Evolutionary conservation across 495 filamentous ascomycete genomes (phyloP).

Genomic region (Platismatia glauca): DNA sequence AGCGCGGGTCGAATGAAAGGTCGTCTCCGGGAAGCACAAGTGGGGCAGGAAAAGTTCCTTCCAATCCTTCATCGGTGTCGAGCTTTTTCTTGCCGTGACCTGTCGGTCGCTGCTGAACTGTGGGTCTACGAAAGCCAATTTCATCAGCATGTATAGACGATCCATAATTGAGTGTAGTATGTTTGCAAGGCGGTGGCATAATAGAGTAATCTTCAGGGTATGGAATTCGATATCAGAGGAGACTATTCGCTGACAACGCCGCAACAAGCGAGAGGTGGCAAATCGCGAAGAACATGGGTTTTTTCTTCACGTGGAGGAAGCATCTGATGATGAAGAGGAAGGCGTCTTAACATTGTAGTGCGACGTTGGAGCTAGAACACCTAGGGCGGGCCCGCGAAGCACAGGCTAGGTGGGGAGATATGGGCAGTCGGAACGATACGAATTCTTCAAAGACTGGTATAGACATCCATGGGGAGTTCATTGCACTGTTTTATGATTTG

Average conservation of each 20-base stretch:
- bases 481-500: neutral
- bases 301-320: too few species aligned
- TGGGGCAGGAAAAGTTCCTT: constrained; percentile 46
- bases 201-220: neutral
- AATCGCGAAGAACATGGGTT: neutral
- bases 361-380: neutral
- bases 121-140: constrained; percentile 3
- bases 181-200: neutral
- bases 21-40: constrained; percentile 54
- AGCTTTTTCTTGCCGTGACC: constrained; percentile 8
- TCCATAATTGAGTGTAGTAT: neutral
- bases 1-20: constrained; percentile 44
- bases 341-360: too few species aligned
- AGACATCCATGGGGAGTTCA: neutral
- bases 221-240: too few species aligned
- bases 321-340: neutral
- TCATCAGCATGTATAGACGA: constrained; percentile 10
- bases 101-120: constrained; percentile 9
- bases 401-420: neutral
- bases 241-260: neutral
- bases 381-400: neutral
- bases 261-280: neutral
- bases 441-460: too few species aligned
- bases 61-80: neutral
- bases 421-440: neutral